Base-by-base conservation (phyloP, 1,284 basidiomycete genomes). In the Taiwanofungus camphoratus region DNA sequence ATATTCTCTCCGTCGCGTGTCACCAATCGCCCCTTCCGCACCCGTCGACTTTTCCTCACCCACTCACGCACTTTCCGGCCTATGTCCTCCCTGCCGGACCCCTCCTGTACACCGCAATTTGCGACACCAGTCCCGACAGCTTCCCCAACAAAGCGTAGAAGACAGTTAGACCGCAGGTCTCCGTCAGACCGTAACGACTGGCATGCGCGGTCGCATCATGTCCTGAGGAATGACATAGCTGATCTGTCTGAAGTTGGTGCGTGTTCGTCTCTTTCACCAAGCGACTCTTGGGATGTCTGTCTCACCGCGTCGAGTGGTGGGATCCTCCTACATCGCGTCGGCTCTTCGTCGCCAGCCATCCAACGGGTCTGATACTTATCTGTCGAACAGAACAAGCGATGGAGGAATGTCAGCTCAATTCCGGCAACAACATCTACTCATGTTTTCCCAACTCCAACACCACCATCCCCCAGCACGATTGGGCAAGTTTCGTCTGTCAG, bases 401-500 rank as follows among this genome's bases (percentile, higher is more conserved):
- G 42, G 11, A 27, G 12, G 21, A 57, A 35, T 73, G 72, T 50
- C 12, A 68, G 44, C 34, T 62, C 24, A 53, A 54, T 39, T 63
- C 79, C n/a, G 76, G 75, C 49, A 90, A 90, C 64, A 63, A 76
- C 39, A 65, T 86, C 44, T 68, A 78, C 33, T 84, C 87, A 5
- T 91, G 87, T 61, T 89, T 73, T 56, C 87, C 87, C 11, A 69
- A 65, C 0, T 36, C 61, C 6, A 62, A 69, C 47, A 74, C 73
- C 22, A 47, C 66, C 20, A 67, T 89, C 46, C 62, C 72, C 18
- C 87, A 91, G 59, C 74, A 81, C 56, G 62, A 86, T 46, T 87
- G 76, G 70, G 76, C 79, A 5, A 71, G 77, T 26, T 81, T 89
- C 58, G 78, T 90, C 56, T 89, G 87, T 87, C 54, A 56, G 84